Evolutionary conservation across 345 rosid genomes (phyloP).

Genomic region (Gossypium herbaceum): DNA sequence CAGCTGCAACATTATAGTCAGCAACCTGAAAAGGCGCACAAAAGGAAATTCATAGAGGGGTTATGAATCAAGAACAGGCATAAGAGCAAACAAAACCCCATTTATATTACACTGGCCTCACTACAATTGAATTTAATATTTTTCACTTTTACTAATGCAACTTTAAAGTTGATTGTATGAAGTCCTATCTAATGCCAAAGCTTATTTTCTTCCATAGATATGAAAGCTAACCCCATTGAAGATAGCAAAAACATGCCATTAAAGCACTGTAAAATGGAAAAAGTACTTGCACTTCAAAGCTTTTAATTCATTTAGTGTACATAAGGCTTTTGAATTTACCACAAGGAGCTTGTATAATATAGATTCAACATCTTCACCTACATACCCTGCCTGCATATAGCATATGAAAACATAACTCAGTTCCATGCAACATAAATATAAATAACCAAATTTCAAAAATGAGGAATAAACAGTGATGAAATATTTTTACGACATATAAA

Average conservation of each 20-base stretch:
- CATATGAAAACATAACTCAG: conserved; percentile 11
- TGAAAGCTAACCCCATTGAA: not conserved
- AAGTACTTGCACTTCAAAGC: not conserved
- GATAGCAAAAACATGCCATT: not conserved
- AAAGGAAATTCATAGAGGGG: not conserved
- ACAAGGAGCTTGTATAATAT: conserved; percentile 92
- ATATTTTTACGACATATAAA: not conserved
- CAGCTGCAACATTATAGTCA: conserved; percentile 96
- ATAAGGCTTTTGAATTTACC: conserved; percentile 34
- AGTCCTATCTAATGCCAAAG: not conserved
- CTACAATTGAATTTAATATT: conserved; percentile 1
- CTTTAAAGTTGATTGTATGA: not conserved
- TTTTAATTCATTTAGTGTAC: conserved; percentile 4
- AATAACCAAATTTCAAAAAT: conserved; percentile 6
- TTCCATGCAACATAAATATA: not conserved
- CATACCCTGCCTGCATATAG: conserved; percentile 93
- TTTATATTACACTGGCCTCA: not conserved
- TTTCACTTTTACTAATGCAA: not conserved
- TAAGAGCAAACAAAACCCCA: not conserved
- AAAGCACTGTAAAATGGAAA: not conserved
- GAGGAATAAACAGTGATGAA: not conserved
- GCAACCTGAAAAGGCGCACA: conserved; percentile 54
- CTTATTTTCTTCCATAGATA: conserved; percentile 1
- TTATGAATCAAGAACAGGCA: not conserved
- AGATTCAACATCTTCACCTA: conserved; percentile 99